phyloP scores from a whole-genome alignment of 805 yeast genomes.

The Hanseniaspora singularis region DNA sequence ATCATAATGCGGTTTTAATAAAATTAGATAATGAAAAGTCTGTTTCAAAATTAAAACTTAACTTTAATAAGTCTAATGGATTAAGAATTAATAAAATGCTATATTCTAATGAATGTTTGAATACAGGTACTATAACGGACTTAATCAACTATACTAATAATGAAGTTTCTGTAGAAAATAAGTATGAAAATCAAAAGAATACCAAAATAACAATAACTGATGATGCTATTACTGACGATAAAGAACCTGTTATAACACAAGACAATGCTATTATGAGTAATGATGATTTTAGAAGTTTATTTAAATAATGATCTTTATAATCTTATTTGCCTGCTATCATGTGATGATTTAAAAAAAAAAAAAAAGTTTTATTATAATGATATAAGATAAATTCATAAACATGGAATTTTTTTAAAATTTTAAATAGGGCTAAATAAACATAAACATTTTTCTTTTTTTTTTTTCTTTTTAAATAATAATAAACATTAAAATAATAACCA shows the following conservation, averaged over 20 bases:
- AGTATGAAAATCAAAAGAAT: no score
- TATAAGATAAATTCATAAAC: no score
- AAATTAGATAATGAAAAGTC: constrained; percentile 33
- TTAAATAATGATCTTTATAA: background rate
- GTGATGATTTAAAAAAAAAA: background rate
- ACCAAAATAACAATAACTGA: no score
- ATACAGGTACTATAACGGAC: background rate
- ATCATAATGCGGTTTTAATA: constrained; percentile 38
- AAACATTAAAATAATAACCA: no score
- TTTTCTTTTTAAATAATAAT: no score
- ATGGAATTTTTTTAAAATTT: no score
- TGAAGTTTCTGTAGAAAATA: no score
- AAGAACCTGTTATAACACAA: background rate
- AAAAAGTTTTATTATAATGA: no score
- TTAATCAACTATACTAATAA: background rate
- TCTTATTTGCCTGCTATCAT: no score
- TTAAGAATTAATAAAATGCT: background rate
- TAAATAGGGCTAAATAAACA: no score
- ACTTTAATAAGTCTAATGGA: background rate
- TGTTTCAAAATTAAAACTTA: constrained; percentile 34
- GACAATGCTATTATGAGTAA: background rate
- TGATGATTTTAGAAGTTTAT: constrained; percentile 9
- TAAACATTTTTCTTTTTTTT: no score
- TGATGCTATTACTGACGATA: no score
- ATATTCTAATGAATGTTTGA: constrained; percentile 2